phyloP scores from a whole-genome alignment of 805 yeast genomes.

The Lipomyces yamadae region DNA sequence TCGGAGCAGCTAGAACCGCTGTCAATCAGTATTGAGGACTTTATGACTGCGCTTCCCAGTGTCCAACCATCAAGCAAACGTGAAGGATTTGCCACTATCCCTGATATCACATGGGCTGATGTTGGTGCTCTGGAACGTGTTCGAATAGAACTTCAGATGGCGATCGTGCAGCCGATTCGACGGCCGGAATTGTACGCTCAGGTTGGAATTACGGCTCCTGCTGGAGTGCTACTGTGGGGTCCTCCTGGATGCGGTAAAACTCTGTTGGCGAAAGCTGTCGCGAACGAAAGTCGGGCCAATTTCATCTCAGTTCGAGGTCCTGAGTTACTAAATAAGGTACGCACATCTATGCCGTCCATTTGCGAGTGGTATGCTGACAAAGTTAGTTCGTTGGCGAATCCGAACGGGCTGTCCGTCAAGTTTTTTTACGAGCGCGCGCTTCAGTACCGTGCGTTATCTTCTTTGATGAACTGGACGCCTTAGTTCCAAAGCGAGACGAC shows the following conservation, averaged over 20 bases:
- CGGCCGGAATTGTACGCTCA: conserved; percentile 86
- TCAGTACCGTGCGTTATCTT: conserved; percentile 93
- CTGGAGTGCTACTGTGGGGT: conserved; percentile 98
- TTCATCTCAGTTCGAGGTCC: conserved; percentile 97
- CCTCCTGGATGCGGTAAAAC: conserved; percentile 99
- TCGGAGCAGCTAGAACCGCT: conserved; percentile 75
- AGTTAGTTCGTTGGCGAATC: conserved; percentile 84
- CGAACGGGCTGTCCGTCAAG: conserved; percentile 91
- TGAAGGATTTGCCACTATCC: conserved; percentile 98
- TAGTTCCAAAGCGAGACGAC: conserved; percentile 92
- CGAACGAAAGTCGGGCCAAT: conserved; percentile 94
- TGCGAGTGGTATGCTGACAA: neutral
- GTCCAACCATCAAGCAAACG: conserved; percentile 97
- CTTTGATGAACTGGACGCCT: conserved; percentile 94
- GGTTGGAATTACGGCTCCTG: conserved; percentile 95
- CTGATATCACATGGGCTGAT: conserved; percentile 94
- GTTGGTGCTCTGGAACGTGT: conserved; percentile 87
- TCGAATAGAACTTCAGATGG: conserved; percentile 92
- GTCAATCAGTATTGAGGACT: conserved; percentile 78
- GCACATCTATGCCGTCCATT: conserved; percentile 12
- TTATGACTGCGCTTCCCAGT: conserved; percentile 81
- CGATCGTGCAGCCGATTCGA: conserved; percentile 94
- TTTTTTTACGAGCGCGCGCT: conserved; percentile 88
- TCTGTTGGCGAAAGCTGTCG: conserved; percentile 93
- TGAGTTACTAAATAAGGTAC: conserved; percentile 75